Conservation (phyloP, 441 rosid species). For the Erodium chrysanthum region DNA sequence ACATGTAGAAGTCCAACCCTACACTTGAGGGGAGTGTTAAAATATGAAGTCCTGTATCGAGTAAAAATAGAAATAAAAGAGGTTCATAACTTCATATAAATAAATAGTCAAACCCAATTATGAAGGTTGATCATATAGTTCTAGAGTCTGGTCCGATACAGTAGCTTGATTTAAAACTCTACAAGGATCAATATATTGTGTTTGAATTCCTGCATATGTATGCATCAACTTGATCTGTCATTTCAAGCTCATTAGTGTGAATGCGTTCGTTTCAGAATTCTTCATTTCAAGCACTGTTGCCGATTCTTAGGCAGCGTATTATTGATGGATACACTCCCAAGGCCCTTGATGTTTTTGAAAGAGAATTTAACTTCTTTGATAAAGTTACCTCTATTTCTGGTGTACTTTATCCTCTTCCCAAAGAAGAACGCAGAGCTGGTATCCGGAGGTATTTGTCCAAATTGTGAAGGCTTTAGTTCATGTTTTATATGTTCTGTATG, state of each 20-base stretch:
- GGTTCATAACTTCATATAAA: too few species aligned
- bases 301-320: constrained; percentile 68
- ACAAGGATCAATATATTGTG: neutral
- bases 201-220: constrained; percentile 1
- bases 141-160: too few species aligned
- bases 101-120: too few species aligned
- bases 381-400: constrained; percentile 92
- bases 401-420: constrained; percentile 57
- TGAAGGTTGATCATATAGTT: too few species aligned
- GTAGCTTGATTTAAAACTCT: too few species aligned
- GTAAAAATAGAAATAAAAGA: too few species aligned
- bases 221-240: neutral
- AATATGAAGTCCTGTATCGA: too few species aligned
- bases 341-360: constrained; percentile 65
- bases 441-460: constrained; percentile 55
- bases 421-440: constrained; percentile 93
- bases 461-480: constrained; percentile 4
- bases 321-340: constrained; percentile 68
- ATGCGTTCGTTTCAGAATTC: constrained; percentile 38
- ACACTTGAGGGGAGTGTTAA: too few species aligned
- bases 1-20: too few species aligned
- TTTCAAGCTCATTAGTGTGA: constrained; percentile 16
- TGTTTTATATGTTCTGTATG: constrained; percentile 1
- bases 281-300: constrained; percentile 70
- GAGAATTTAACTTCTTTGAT: constrained; percentile 92